Conservation (phyloP, 2,329 filamentous ascomycete species). For the Pestalotiopsis sp. region DNA sequence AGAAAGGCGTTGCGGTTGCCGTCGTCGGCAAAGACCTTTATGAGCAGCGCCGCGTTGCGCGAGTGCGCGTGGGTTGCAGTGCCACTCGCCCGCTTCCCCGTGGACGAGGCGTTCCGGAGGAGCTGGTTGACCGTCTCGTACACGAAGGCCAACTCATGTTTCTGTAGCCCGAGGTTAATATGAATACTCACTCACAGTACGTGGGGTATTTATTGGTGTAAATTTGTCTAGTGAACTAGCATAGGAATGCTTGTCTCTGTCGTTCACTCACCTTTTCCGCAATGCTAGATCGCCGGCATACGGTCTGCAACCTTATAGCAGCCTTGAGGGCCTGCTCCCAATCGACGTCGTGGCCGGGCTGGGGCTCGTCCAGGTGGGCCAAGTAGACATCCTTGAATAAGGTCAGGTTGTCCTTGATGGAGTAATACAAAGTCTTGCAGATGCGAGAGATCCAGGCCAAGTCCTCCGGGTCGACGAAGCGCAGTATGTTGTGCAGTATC, state of each 20-base stretch:
- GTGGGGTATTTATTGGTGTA: no score
- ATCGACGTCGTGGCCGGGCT: slow-evolving; percentile 36
- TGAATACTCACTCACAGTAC: neutral
- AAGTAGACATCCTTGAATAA: slow-evolving; percentile 67
- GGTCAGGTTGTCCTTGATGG: slow-evolving; percentile 58
- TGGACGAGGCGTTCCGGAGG: slow-evolving; percentile 45
- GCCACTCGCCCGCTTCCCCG: slow-evolving; percentile 31
- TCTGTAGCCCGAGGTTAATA: slow-evolving; percentile 27
- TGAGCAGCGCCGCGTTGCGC: slow-evolving; percentile 48
- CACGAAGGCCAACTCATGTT: slow-evolving; percentile 50
- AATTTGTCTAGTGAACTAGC: no score
- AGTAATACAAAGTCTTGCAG: slow-evolving; percentile 54
- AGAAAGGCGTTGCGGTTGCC: slow-evolving; percentile 63
- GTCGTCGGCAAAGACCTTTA: slow-evolving; percentile 45
- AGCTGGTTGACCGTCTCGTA: slow-evolving; percentile 46
- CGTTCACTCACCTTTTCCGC: slow-evolving; percentile 40
- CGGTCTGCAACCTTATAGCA: slow-evolving; percentile 43
- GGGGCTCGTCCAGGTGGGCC: slow-evolving; percentile 49
- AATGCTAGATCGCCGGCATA: slow-evolving; percentile 38
- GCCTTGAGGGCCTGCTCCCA: slow-evolving; percentile 48
- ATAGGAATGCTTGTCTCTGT: no score
- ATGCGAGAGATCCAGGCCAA: slow-evolving; percentile 53
- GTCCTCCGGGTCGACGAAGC: slow-evolving; percentile 57
- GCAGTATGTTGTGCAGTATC: slow-evolving; percentile 64
- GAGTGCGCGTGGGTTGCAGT: slow-evolving; percentile 45